Base-by-base conservation (phyloP, 768 basidiomycete genomes). In the Leccinum imitatum region DNA sequence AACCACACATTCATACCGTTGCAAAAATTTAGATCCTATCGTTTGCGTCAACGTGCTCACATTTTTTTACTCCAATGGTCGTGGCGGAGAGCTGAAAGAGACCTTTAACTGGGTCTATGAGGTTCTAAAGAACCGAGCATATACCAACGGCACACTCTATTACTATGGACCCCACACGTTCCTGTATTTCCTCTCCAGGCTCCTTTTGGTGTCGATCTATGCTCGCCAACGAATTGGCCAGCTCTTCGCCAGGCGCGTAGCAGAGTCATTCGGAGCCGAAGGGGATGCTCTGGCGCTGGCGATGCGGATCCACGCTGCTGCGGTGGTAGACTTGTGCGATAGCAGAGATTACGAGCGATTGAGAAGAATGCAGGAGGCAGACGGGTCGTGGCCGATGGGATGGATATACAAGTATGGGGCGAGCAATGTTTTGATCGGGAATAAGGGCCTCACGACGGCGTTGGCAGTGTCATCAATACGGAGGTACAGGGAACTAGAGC, bases 41-140 rank as follows among this genome's bases (percentile, higher is more conserved):
- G 65, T 69, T n/a, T 68, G 62, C 0, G 55, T 54, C 37, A 67
- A 69, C 7, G 60, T 60, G 1, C 67, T 69, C 65, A 57, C 62
- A 0, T 53, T 68, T 53, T 69, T 68, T 48, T 51, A 69, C 39
- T 46, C 55, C 47, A 69, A 69, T 4, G 67, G 58, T 19, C 68
- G 62, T 0, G 67, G 67, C 0, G 5, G 39, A 11, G 62, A 69
- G 39, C 55, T 68, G 5, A 44, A 25, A 25, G 65, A 69, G 53
- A 67, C 67, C 1, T 69, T 69, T 19, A 31, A 67, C 41, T 67
- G 66, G 67, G 53, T 67, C 1, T 59, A 64, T 23, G 44, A 58
- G 6, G 65, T 68, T 3, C 30, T 70, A 14, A 68, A 67, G 60
- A 67, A 70, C 41, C 50, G 63, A 17, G 67, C 67, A 4, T 68